Evolutionary conservation across 2,329 filamentous ascomycete genomes (phyloP), one percentile per base, ranked within the genome.

Genomic region (Phaeosphaeria sp.): DNA sequence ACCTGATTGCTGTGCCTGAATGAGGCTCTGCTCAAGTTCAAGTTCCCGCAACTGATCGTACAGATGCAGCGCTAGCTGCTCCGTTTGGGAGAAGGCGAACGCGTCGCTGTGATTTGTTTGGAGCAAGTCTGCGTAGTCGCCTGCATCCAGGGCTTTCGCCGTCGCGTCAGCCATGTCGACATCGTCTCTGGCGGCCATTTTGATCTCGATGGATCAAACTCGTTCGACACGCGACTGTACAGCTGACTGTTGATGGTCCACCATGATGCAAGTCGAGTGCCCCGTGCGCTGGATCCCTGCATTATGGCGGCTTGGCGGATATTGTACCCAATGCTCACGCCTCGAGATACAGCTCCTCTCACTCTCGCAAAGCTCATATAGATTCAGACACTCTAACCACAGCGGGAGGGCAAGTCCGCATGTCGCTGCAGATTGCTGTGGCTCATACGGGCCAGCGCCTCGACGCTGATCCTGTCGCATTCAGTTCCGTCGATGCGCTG

Each of bases 391-490:
- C 53, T 57, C 61, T 27, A 50, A 50, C 51, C 56, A 54, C 60
- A 65, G 67, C 60, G 67, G 58, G 62, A 71, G 63, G 63, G 63
- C 58, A 54, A 58, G 55, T 58, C 63, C 86, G 83, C 80, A 96
- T 96, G 92, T 90, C 91, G 82, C 87, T 94, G 77, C 88, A 92
- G 82, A 89, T 97, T 80, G 91, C 92, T 83, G 89, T 97, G 76
- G 93, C 92, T 85, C 93, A 96, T 82, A 93, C 91, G 79, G 94
- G 94, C 83, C 89, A 92, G 84, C 89, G 90, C 80, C 85, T 97
- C 75, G 85, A 89, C 77, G 86, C 91, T 77, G 91, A 96, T 80
- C 87, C 89, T 66, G 84, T 88, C 64, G 86, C 88, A 74, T 90
- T 94, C 79, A 84, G 85, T 68, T 90, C 89, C 57, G 85, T 97